A percentile compares a stretch with the other conserved stretches of the same genome.
Evolutionary conservation across 2,329 filamentous ascomycete genomes (phyloP).

Genomic region (Arthrobotrys megalospora): DNA sequence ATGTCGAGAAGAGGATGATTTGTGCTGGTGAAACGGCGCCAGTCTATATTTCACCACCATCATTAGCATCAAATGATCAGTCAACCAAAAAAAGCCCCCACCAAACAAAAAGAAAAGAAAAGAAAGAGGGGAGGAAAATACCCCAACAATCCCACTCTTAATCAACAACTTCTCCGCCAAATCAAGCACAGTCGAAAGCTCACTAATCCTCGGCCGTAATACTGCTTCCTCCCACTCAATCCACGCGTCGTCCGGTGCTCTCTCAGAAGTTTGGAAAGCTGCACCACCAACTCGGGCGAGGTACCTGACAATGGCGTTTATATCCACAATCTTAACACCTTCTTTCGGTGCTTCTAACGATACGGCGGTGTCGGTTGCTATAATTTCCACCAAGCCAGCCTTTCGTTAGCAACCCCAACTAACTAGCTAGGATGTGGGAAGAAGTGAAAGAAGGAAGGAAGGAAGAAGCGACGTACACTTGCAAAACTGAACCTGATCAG

Average conservation of each 20-base stretch:
- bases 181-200: constrained; percentile 43
- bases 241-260: constrained; percentile 63
- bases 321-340: constrained; percentile 63
- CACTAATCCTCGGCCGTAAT: constrained; percentile 55
- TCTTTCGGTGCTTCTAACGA: constrained; percentile 63
- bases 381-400: not conserved
- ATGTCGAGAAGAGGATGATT: constrained; percentile 64
- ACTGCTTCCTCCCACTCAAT: constrained; percentile 64
- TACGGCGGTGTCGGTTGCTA: constrained; percentile 61
- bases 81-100: not conserved
- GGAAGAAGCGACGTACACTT: constrained; percentile 62
- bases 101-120: not conserved
- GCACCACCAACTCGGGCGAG: constrained; percentile 62
- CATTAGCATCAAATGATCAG: not conserved
- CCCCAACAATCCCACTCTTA: constrained; percentile 34
- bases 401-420: not conserved
- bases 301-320: constrained; percentile 64
- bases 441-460: not conserved
- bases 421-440: not conserved
- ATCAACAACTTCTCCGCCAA: constrained; percentile 43
- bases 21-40: constrained; percentile 61
- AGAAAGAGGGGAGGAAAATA: not conserved
- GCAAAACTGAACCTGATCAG: constrained; percentile 63
- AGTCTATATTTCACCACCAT: constrained; percentile 25
- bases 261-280: constrained; percentile 60